Conservation (phyloP, 768 basidiomycete species). For the Suillus subluteus region DNA sequence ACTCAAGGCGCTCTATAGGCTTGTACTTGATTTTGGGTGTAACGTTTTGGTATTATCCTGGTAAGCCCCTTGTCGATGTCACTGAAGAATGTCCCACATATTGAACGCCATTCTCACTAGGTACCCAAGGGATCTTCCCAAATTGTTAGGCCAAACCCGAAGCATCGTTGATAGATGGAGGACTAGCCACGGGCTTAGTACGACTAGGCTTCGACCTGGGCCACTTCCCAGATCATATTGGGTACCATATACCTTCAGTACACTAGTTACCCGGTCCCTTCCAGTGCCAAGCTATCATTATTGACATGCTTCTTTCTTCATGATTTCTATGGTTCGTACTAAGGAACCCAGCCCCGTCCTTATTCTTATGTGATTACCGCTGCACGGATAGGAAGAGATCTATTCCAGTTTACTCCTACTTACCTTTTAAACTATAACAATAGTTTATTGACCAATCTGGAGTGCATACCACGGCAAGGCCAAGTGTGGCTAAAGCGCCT, state of each 20-base stretch:
- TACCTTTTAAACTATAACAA: background rate
- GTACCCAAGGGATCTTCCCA: conserved; percentile 1
- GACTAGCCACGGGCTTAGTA: too few relatives aligned
- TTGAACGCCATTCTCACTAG: background rate
- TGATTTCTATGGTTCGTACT: background rate
- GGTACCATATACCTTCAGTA: background rate
- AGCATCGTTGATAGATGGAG: background rate
- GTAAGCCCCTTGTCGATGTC: conserved; percentile 25
- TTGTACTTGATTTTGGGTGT: conserved; percentile 63
- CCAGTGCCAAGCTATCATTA: background rate
- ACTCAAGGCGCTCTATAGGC: conserved; percentile 30
- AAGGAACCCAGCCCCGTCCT: background rate
- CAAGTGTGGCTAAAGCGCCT: too few relatives aligned
- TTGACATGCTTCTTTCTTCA: background rate
- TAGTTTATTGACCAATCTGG: background rate
- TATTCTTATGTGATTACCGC: background rate
- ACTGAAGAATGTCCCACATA: too few relatives aligned
- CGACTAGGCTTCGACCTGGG: background rate
- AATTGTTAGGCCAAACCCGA: background rate
- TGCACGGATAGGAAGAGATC: background rate
- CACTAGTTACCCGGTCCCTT: background rate
- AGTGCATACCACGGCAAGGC: too few relatives aligned
- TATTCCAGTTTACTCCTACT: background rate
- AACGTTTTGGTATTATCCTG: conserved; percentile 57
- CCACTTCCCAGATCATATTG: background rate